These are phyloP conservation scores for Balakata baccata DNA, from an alignment of 345 rosid genomes.

Conservation along the genomic window DNA sequence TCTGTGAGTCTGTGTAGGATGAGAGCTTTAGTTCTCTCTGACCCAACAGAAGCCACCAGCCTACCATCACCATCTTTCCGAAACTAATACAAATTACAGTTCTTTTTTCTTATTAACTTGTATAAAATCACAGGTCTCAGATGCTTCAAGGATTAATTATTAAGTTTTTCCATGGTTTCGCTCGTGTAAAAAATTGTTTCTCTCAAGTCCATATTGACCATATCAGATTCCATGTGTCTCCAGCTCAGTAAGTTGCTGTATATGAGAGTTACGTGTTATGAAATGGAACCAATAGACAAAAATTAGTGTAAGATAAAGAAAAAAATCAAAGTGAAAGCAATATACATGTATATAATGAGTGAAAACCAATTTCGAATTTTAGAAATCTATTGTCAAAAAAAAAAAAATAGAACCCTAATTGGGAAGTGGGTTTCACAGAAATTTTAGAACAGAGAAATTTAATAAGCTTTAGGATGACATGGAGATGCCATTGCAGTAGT, in stretches of 20 bases:
- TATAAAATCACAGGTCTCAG: no score
- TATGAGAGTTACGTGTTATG: conserved; percentile 47
- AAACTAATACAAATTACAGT: conserved; percentile 16
- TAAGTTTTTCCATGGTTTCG: conserved; percentile 15
- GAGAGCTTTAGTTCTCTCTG: conserved; percentile 28
- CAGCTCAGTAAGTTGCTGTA: conserved; percentile 24
- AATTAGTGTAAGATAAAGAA: conserved; percentile 8
- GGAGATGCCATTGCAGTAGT: conserved; percentile 41
- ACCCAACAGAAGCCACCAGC: conserved; percentile 10
- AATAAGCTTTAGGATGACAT: conserved; percentile 45
- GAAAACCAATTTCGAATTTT: conserved; percentile 32
- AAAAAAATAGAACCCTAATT: conserved; percentile 35
- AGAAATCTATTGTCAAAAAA: no score
- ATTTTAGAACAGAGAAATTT: conserved; percentile 26
- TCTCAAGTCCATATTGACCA: conserved; percentile 41
- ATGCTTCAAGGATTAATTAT: conserved; percentile 15
- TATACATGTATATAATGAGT: no score
- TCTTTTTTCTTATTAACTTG: neutral
- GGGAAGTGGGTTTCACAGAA: conserved; percentile 39
- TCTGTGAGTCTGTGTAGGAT: conserved; percentile 43
- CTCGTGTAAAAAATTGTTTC: conserved; percentile 25
- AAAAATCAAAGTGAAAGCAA: neutral
- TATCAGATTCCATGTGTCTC: conserved; percentile 63
- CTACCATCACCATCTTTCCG: conserved; percentile 27
- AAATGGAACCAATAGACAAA: conserved; percentile 34